These are phyloP conservation scores for Fomitopsis pinicola DNA, from an alignment of 1,284 basidiomycete genomes.

Conservation along the genomic window DNA sequence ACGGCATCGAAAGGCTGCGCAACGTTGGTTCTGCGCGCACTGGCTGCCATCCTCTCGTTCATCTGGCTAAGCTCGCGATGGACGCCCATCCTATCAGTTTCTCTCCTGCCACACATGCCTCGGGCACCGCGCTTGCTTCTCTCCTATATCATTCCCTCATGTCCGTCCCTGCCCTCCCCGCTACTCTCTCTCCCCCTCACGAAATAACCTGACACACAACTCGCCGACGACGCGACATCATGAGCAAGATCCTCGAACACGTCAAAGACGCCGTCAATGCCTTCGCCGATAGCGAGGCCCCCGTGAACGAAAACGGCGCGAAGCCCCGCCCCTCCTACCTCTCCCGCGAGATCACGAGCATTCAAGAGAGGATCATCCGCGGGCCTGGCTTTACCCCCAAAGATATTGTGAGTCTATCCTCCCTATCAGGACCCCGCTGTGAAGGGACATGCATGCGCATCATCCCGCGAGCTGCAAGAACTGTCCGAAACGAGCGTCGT, in stretches of 20 bases:
- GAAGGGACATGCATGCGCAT: too few relatives aligned
- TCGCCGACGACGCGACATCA: background rate
- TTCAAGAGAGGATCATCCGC: conserved; percentile 1
- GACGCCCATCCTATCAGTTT: too few relatives aligned
- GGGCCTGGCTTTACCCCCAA: conserved; percentile 4
- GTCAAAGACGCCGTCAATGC: conserved; percentile 1
- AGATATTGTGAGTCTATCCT: conserved; percentile 1
- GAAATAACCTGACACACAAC: background rate
- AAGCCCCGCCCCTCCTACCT: background rate
- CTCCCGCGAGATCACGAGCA: background rate
- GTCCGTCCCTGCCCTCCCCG: background rate
- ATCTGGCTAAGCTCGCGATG: background rate
- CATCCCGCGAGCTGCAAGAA: background rate
- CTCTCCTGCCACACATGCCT: too few relatives aligned
- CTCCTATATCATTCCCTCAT: too few relatives aligned
- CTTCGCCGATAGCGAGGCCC: conserved; percentile 5
- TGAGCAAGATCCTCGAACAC: background rate
- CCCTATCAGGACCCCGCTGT: background rate
- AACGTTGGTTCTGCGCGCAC: background rate
- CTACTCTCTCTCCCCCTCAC: background rate
- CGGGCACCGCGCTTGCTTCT: too few relatives aligned
- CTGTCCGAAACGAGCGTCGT: too few relatives aligned
- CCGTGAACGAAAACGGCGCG: conserved; percentile 6
- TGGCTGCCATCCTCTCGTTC: background rate
- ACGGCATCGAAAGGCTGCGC: background rate